These are phyloP conservation scores for Coniochaeta sp. DNA, from an alignment of 2,329 filamentous ascomycete species.

Conservation along the genomic window DNA sequence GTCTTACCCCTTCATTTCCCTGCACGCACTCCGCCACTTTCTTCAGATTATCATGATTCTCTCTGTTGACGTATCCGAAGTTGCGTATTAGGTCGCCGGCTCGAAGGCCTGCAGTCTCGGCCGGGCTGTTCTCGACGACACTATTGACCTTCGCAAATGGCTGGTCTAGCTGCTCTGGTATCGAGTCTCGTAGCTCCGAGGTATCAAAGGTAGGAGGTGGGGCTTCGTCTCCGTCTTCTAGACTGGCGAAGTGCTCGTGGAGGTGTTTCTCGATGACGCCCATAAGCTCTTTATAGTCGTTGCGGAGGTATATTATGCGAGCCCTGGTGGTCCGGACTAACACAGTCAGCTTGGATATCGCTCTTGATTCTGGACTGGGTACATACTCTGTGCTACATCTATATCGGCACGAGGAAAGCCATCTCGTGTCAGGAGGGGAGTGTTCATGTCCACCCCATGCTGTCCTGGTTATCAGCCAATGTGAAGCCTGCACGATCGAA, in stretches of 20 bases:
- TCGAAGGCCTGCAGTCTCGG: conserved; percentile 72
- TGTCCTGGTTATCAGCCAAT: conserved; percentile 25
- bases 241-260: conserved; percentile 81
- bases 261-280: conserved; percentile 71
- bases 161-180: conserved; percentile 25
- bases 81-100: conserved; percentile 73
- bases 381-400: conserved; percentile 84
- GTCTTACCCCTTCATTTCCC: conserved; percentile 79
- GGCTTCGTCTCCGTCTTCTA: conserved; percentile 44
- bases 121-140: conserved; percentile 71
- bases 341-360: conserved; percentile 5
- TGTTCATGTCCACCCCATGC: conserved; percentile 93
- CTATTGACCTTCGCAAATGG: conserved; percentile 88
- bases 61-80: conserved; percentile 77
- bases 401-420: conserved; percentile 91
- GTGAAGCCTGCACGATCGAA: not conserved
- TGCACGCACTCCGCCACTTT: conserved; percentile 88
- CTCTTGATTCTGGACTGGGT: not conserved
- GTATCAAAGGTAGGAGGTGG: conserved; percentile 16
- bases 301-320: conserved; percentile 80
- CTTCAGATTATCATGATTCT: conserved; percentile 78
- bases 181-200: conserved; percentile 22
- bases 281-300: conserved; percentile 93
- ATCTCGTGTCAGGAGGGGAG: conserved; percentile 76
- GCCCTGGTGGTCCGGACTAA: conserved; percentile 87